phyloP scores from a whole-genome alignment of 129 eudicot species.

The Solidago caesia region DNA sequence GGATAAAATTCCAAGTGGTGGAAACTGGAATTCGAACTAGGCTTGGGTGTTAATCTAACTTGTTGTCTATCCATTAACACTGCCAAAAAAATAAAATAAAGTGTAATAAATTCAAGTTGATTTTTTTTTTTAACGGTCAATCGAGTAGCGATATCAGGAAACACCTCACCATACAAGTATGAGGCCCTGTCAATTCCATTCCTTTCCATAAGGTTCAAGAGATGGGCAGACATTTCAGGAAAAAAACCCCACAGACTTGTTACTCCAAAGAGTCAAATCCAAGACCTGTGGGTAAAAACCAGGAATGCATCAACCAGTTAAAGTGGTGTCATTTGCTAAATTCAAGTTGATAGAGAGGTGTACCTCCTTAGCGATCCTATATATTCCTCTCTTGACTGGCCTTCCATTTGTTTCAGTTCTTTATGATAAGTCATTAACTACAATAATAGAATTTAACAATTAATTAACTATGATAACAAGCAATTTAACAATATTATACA shows the following conservation, averaged over 20 bases:
- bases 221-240: no score
- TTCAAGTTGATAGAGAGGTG: neutral
- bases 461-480: neutral
- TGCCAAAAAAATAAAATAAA: no score
- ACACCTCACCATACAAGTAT: no score
- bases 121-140: no score
- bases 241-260: no score
- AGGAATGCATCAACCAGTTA: no score
- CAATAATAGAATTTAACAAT: neutral
- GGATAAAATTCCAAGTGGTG: neutral
- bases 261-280: no score
- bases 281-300: no score
- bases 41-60: neutral
- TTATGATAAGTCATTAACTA: constrained; percentile 62
- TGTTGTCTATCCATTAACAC: neutral
- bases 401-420: constrained; percentile 71
- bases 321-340: no score
- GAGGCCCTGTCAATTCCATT: no score
- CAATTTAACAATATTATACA: neutral
- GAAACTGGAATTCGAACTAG: neutral
- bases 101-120: neutral
- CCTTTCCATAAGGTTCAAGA: no score
- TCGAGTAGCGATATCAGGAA: no score
- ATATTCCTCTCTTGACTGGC: constrained; percentile 78
- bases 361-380: constrained; percentile 82